Evolutionary conservation across 805 yeast genomes (phyloP).

Genomic region (Pichia scutulata): DNA sequence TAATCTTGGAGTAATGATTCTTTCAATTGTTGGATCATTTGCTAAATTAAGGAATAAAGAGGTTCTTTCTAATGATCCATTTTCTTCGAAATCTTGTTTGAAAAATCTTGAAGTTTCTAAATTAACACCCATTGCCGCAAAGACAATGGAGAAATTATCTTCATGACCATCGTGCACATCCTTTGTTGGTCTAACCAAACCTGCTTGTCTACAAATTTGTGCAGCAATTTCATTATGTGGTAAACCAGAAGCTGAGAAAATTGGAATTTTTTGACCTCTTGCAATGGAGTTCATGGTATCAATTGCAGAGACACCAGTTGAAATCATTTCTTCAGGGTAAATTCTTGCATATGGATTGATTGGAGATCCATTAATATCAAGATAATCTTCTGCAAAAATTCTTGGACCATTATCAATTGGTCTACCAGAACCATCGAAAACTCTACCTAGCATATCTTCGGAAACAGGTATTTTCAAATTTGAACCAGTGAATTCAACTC

Average conservation of each 20-base stretch:
- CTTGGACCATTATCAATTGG: conserved; percentile 98
- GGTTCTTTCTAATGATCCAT: conserved; percentile 97
- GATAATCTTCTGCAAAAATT: conserved; percentile 96
- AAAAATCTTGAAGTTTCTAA: conserved; percentile 97
- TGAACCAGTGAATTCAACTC: conserved; percentile 95
- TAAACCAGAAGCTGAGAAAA: conserved; percentile 97
- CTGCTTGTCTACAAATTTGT: conserved; percentile 99
- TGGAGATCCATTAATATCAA: conserved; percentile 98
- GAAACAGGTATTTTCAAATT: conserved; percentile 89
- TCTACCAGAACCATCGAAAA: conserved; percentile 98
- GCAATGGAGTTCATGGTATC: conserved; percentile 99
- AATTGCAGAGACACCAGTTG: conserved; percentile 97
- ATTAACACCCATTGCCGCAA: conserved; percentile 99
- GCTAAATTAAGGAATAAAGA: conserved; percentile 95
- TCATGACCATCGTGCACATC: conserved; percentile 99
- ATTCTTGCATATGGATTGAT: conserved; percentile 97
- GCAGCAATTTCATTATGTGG: conserved; percentile 99
- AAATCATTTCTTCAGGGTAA: conserved; percentile 99
- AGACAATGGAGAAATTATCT: conserved; percentile 97
- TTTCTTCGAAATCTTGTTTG: conserved; percentile 98
- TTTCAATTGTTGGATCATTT: conserved; percentile 98
- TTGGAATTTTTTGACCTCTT: conserved; percentile 99
- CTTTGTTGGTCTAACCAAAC: conserved; percentile 97
- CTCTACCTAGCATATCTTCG: conserved; percentile 96
- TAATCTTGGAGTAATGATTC: conserved; percentile 98